Percentiles rank a stretch among this genome's conserved stretches.
Conservation (phyloP, 768 basidiomycete genomes). For the Obba rivulosa region DNA sequence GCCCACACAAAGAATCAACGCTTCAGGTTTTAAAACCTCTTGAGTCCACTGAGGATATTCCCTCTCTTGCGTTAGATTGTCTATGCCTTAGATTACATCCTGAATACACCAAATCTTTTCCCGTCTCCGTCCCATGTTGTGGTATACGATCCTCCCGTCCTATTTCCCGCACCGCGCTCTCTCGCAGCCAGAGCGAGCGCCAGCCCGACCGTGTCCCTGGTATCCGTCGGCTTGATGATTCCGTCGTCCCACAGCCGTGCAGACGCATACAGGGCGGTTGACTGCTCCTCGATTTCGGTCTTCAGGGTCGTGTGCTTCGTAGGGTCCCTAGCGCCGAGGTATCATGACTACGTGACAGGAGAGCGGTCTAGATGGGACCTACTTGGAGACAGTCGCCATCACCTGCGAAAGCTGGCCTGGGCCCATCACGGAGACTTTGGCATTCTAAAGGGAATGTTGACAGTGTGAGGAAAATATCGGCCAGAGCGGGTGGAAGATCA, state of each 20-base stretch:
- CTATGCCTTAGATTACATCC: constrained; percentile 53
- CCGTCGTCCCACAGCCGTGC: constrained; percentile 95
- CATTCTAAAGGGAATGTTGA: constrained; percentile 47
- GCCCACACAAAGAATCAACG: no score
- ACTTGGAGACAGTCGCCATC: constrained; percentile 88
- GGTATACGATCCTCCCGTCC: constrained; percentile 10
- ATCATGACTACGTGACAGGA: neutral
- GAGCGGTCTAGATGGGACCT: constrained; percentile 17
- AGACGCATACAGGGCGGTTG: constrained; percentile 80
- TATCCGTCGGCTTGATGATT: constrained; percentile 85
- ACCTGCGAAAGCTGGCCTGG: constrained; percentile 90
- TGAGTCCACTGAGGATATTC: no score
- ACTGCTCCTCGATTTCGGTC: constrained; percentile 83
- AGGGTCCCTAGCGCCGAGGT: constrained; percentile 52
- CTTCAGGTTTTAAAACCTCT: no score
- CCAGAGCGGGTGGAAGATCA: constrained; percentile 22
- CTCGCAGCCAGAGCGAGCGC: constrained; percentile 76
- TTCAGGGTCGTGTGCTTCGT: constrained; percentile 69
- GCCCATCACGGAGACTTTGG: constrained; percentile 94
- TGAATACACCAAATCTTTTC: constrained; percentile 83
- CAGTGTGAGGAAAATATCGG: neutral
- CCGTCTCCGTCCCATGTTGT: constrained; percentile 70
- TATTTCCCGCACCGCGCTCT: constrained; percentile 21
- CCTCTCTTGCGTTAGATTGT: no score
- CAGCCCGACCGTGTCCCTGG: constrained; percentile 81